Conservation (phyloP, 148 eudicot species). For the Mesembryanthemum crystallinum region DNA sequence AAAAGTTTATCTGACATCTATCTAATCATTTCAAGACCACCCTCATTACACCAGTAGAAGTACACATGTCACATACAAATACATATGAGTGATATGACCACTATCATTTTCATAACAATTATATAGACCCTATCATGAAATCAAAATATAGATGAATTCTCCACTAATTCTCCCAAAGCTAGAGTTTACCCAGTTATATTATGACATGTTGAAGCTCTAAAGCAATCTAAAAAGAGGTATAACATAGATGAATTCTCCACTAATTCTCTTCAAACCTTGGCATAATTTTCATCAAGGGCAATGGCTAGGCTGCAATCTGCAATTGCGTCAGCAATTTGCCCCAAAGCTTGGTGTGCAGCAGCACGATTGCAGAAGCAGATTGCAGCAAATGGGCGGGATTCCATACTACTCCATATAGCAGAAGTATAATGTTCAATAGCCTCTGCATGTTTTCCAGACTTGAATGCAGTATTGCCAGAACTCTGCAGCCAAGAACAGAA, state of each 20-base stretch:
- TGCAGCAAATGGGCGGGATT: conserved; percentile 82
- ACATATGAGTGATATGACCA: background rate
- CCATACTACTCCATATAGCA: conserved; percentile 64
- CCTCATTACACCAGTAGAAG: background rate
- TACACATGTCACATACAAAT: background rate
- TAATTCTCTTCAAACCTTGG: conserved; percentile 49
- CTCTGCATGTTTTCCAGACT: conserved; percentile 68
- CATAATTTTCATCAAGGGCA: conserved; percentile 69
- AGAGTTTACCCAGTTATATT: background rate
- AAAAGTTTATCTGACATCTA: background rate
- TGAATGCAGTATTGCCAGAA: conserved; percentile 85
- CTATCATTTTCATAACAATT: background rate
- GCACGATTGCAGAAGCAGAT: conserved; percentile 94
- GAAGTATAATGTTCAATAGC: conserved; percentile 81
- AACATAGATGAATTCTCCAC: background rate
- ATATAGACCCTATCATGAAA: background rate
- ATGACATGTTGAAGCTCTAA: background rate
- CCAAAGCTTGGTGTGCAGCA: conserved; percentile 78
- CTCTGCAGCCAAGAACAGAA: conserved; percentile 40
- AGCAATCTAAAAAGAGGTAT: background rate
- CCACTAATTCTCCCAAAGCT: background rate
- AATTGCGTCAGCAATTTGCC: conserved; percentile 80
- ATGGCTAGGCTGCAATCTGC: conserved; percentile 93
- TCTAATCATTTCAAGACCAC: conserved; percentile 6
- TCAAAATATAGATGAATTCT: background rate